Conservation (phyloP, 2,329 filamentous ascomycete genomes). For the Lachnellula willkommii region DNA sequence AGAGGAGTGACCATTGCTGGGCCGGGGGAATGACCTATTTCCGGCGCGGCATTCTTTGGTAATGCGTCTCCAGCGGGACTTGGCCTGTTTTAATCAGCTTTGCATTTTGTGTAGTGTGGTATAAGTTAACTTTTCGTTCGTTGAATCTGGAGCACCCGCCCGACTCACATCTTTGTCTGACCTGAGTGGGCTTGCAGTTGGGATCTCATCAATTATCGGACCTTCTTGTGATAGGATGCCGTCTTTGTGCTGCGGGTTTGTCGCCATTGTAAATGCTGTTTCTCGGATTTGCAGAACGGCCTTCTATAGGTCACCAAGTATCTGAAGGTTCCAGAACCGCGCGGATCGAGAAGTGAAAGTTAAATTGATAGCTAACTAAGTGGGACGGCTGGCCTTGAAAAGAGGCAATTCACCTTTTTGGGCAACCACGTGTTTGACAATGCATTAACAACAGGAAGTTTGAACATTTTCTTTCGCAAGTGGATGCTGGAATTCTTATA, state of each 20-base stretch:
- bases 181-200: not conserved
- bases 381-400: no score
- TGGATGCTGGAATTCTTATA: no score
- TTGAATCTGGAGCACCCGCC: not conserved
- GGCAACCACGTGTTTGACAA: no score
- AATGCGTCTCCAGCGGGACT: not conserved
- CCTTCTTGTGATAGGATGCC: not conserved
- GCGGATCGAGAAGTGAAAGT: no score
- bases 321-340: no score
- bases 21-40: not conserved
- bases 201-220: not conserved
- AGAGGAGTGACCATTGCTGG: not conserved
- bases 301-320: no score
- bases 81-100: not conserved
- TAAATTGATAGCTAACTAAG: no score
- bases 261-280: not conserved
- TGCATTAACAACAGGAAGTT: no score
- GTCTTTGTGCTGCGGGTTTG: not conserved
- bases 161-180: not conserved
- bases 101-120: not conserved
- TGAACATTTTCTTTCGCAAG: no score
- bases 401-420: no score
- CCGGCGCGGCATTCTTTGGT: not conserved
- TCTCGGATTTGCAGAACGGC: not conserved
- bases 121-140: not conserved